A percentile compares a stretch with the other conserved stretches of the same genome.
Conservation (phyloP, 176 grass and related monocot species). For the Rhynchospora pubera region DNA sequence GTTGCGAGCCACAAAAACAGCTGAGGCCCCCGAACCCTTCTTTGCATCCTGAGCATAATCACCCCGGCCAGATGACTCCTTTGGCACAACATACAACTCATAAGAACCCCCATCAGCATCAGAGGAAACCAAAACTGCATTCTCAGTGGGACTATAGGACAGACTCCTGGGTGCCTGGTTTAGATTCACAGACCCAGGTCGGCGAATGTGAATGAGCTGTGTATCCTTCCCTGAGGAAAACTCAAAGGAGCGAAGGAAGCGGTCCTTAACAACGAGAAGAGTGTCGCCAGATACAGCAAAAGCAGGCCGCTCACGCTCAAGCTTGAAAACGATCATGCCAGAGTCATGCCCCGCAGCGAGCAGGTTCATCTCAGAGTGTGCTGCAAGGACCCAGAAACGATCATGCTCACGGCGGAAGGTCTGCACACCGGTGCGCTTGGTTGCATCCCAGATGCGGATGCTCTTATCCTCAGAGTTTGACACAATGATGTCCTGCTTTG, state of each 20-base stretch:
- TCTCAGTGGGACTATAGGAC: constrained; percentile 85
- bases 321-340: constrained; percentile 92
- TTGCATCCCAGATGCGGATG: constrained; percentile 93
- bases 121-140: constrained; percentile 78
- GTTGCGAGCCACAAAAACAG: constrained; percentile 85
- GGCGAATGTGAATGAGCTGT: constrained; percentile 60
- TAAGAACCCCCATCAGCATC: constrained; percentile 92
- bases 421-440: constrained; percentile 80
- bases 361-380: constrained; percentile 92
- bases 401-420: constrained; percentile 85
- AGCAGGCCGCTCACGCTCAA: constrained; percentile 82
- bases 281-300: constrained; percentile 62
- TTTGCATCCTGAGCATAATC: constrained; percentile 79
- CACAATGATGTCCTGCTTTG: constrained; percentile 85
- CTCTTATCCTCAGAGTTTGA: constrained; percentile 98
- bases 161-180: constrained; percentile 78
- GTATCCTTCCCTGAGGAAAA: constrained; percentile 70
- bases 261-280: constrained; percentile 86
- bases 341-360: constrained; percentile 95
- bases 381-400: constrained; percentile 94
- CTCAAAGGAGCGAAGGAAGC: constrained; percentile 62
- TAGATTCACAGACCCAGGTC: constrained; percentile 68
- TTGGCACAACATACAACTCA: constrained; percentile 71
- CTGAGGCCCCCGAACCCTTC: constrained; percentile 65
- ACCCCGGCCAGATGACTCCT: constrained; percentile 62